Base-by-base conservation (phyloP, 345 rosid species). In the Dimocarpus longan region DNA sequence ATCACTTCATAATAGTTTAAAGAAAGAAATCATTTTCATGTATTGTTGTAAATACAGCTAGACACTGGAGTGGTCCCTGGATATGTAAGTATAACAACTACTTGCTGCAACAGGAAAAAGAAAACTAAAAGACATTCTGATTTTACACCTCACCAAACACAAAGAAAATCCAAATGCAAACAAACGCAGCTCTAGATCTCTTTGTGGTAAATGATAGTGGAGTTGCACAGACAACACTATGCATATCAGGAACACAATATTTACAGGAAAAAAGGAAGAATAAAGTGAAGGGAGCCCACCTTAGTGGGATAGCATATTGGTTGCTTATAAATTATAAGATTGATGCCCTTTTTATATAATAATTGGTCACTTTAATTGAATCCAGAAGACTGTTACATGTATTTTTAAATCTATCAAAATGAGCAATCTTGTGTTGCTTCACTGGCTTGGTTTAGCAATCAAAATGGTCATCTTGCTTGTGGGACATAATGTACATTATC, bases 41-140 rank as follows among this genome's bases (percentile, higher is more conserved):
- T 65, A 71, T 71, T 32, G 60, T 26, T 10, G 19, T 43, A 1
- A 2, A 24, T 24, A 28, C 74, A 26, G 28, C 16, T 71, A 37
- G 43, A 21, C 43, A 39, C 5, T 73, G 66, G 66, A n/a, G 66
- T 73, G 76, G 76, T 39, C 76, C 76, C 76, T 39, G 24, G 66
- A 73, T 9, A 71, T 37, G 10, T 2, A 56, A 11, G 66, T 37
- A 1, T 39, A 73, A 73, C 15, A 18, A 8, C 66, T 54, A 72
- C 19, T 32, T 32, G 12, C 43, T 19, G 32, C 76, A 39, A 57
- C 66, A 37, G 66, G 10, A 59, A 56, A 72, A 57, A 39, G 28
- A 28, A 73, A 56, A 37, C 52, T 10, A 39, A 72, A 10, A n/a
- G 66, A 19, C 76, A 7, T 68, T 68, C 13, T 39, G 76, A 60